Percentiles rank a stretch among this genome's conserved stretches.
Conservation (phyloP, 805 yeast genomes). For the Teunomyces barrocoloradensis region DNA sequence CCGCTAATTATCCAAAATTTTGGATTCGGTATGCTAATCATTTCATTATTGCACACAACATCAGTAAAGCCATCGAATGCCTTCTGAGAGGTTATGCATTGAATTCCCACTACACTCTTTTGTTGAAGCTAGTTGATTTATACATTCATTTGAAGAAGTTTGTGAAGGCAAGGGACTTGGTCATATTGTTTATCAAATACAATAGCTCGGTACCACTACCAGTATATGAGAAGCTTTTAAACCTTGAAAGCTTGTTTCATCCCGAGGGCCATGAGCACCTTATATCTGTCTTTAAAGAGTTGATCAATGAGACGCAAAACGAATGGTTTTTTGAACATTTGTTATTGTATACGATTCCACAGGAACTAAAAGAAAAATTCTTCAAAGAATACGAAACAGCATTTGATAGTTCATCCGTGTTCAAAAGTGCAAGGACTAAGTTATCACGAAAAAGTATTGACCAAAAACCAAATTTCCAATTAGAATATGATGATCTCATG, state of each 20-base stretch:
- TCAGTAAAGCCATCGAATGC: conserved; percentile 37
- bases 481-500: conserved; percentile 1
- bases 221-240: conserved; percentile 41
- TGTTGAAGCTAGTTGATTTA: conserved; percentile 45
- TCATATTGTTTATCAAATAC: conserved; percentile 25
- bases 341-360: conserved; percentile 20
- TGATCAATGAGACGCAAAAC: conserved; percentile 30
- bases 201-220: conserved; percentile 28
- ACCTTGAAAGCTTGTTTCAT: conserved; percentile 36
- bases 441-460: background rate
- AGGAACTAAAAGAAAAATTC: conserved; percentile 17
- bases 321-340: conserved; percentile 37
- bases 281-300: conserved; percentile 23
- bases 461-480: background rate
- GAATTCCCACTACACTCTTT: conserved; percentile 25
- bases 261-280: conserved; percentile 24
- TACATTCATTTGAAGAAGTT: conserved; percentile 37
- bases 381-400: conserved; percentile 20
- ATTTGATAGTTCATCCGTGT: conserved; percentile 10
- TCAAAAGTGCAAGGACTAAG: conserved; percentile 7
- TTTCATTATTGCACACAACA: conserved; percentile 25
- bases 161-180: conserved; percentile 35
- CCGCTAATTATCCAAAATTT: conserved; percentile 44
- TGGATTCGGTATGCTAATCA: conserved; percentile 53
- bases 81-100: conserved; percentile 34